A percentile compares a stretch with the other conserved stretches of the same genome.
Evolutionary conservation across 2,329 filamentous ascomycete genomes (phyloP).

Genomic region (Beauveria caledonica): DNA sequence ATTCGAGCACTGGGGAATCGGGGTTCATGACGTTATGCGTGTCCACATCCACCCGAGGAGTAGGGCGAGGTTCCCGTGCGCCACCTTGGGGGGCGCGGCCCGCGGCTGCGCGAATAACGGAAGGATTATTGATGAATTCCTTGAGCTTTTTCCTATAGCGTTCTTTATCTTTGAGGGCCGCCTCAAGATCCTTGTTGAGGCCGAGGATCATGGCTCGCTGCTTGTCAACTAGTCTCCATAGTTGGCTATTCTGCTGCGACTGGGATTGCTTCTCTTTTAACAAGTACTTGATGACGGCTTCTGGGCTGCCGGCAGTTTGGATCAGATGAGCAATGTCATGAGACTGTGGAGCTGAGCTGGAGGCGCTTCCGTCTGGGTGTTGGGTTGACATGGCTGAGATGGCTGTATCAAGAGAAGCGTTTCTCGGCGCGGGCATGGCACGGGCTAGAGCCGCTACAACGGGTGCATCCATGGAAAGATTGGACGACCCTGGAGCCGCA

Average conservation of each 20-base stretch:
- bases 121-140: conserved; percentile 48
- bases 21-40: conserved; percentile 20
- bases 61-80: neutral
- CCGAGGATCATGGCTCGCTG: conserved; percentile 89
- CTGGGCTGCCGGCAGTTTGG: conserved; percentile 75
- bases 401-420: conserved; percentile 88
- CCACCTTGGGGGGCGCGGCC: conserved; percentile 13
- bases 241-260: conserved; percentile 78
- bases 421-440: conserved; percentile 48
- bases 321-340: conserved; percentile 74
- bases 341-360: conserved; percentile 37
- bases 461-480: conserved; percentile 40
- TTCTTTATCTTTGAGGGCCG: conserved; percentile 87
- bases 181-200: conserved; percentile 88
- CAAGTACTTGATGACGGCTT: conserved; percentile 80
- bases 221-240: conserved; percentile 95
- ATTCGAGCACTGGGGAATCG: conserved; percentile 42
- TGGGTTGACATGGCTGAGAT: conserved; percentile 67
- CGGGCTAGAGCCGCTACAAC: conserved; percentile 33
- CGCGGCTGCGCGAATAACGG: conserved; percentile 24
- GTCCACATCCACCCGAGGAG: conserved; percentile 20
- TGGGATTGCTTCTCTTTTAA: conserved; percentile 87
- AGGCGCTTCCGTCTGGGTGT: conserved; percentile 40
- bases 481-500: conserved; percentile 25
- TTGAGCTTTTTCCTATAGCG: conserved; percentile 86